These are phyloP conservation scores for Lycium ferocissimum DNA, from an alignment of 257 asterid species.

Conservation along the genomic window DNA sequence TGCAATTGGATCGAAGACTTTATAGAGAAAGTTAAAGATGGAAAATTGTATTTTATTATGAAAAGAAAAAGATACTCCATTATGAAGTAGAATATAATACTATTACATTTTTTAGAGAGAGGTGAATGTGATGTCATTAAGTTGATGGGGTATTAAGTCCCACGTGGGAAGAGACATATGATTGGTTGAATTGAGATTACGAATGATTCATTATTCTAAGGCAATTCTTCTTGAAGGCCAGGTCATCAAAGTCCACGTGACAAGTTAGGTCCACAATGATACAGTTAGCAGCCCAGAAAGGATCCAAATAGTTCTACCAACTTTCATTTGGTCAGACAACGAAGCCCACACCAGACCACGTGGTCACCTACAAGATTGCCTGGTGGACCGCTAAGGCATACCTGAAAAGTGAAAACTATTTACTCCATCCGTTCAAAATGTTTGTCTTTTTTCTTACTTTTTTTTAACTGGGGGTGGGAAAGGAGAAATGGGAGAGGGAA, in stretches of 20 bases:
- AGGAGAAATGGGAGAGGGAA: too few species aligned
- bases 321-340: background rate
- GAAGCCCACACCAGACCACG: background rate
- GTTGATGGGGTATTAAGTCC: slow-evolving; percentile 49
- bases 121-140: slow-evolving; percentile 32
- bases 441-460: too few species aligned
- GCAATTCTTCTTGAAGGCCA: background rate
- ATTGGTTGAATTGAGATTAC: slow-evolving; percentile 81
- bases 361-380: background rate
- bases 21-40: background rate
- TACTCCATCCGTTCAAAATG: too few species aligned
- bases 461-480: too few species aligned
- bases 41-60: background rate
- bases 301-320: background rate
- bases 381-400: background rate
- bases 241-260: background rate
- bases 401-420: too few species aligned
- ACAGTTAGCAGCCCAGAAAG: background rate
- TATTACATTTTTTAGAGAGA: background rate
- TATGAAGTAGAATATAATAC: background rate
- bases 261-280: background rate
- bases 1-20: background rate
- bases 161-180: slow-evolving; percentile 72
- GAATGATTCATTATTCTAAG: slow-evolving; percentile 39
- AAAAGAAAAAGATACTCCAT: background rate